Conservation (phyloP, 202 grass and related monocot species). For the Bolboschoenoplectus hybrid region DNA sequence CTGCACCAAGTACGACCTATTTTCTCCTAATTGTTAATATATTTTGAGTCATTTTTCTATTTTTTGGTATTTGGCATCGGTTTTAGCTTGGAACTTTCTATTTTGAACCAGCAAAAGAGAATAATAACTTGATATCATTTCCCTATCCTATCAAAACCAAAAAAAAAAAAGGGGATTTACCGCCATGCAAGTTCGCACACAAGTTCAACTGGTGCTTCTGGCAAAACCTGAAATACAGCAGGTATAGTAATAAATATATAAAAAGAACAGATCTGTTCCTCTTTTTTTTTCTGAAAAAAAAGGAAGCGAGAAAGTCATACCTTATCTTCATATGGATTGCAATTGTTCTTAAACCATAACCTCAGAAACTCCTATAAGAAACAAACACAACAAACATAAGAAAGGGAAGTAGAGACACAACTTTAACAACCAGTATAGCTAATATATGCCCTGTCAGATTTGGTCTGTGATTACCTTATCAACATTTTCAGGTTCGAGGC, state of each 20-base stretch:
- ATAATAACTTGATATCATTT: background rate
- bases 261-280: background rate
- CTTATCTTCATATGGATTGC: conserved; percentile 92
- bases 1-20: background rate
- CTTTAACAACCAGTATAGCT: background rate
- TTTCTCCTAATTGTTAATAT: background rate
- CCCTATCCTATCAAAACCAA: background rate
- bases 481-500: conserved; percentile 94
- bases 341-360: conserved; percentile 97
- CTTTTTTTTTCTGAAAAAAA: background rate
- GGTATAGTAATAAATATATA: conserved; percentile 10
- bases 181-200: conserved; percentile 87
- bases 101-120: background rate
- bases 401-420: background rate
- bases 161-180: conserved; percentile 52
- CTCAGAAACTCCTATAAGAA: conserved; percentile 77
- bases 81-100: background rate
- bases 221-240: conserved; percentile 67
- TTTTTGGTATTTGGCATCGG: background rate
- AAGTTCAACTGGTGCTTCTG: conserved; percentile 84
- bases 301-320: conserved; percentile 42
- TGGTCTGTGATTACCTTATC: conserved; percentile 72
- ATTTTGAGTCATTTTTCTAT: background rate
- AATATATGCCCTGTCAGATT: background rate
- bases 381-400: conserved; percentile 19